Percentiles rank a stretch among this genome's conserved stretches.
phyloP scores from a whole-genome alignment of 1,284 basidiomycete species.

The Filobasidium uniguttulatum region DNA sequence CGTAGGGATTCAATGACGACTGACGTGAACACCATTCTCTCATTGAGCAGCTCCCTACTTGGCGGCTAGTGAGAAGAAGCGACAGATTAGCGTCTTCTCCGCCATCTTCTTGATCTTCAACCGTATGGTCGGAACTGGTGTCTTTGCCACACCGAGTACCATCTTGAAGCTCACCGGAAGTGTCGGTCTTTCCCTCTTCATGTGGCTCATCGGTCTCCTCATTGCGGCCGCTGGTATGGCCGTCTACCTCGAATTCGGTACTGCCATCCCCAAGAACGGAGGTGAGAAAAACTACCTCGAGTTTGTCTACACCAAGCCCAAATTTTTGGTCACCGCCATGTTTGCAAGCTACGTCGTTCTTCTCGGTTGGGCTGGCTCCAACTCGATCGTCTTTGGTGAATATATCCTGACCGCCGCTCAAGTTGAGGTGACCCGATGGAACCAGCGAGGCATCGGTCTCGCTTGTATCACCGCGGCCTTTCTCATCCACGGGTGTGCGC shows the following conservation, averaged over 20 bases:
- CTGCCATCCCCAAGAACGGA: constrained; percentile 22
- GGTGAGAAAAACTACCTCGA: constrained; percentile 25
- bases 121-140: constrained; percentile 20
- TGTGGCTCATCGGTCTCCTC: constrained; percentile 22
- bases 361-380: constrained; percentile 19
- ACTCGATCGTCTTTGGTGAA: constrained; percentile 11
- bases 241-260: constrained; percentile 22
- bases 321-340: constrained; percentile 21
- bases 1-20: too few relatives aligned
- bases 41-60: too few relatives aligned
- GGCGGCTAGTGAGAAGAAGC: too few relatives aligned
- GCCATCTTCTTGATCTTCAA: constrained; percentile 19
- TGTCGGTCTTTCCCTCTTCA: constrained; percentile 20
- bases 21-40: too few relatives aligned
- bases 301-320: constrained; percentile 20
- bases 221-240: constrained; percentile 21
- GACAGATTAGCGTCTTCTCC: too few relatives aligned
- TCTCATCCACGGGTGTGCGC: too few relatives aligned
- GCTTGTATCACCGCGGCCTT: constrained; percentile 14
- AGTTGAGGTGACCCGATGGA: constrained; percentile 9
- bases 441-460: constrained; percentile 11
- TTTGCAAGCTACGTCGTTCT: constrained; percentile 21
- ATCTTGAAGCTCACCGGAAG: constrained; percentile 17
- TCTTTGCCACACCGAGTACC: constrained; percentile 17
- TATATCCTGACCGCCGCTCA: constrained; percentile 4